These are phyloP conservation scores for Sarocladiaceae sp. DNA, from an alignment of 2,329 filamentous ascomycete genomes.

Conservation along the genomic window DNA sequence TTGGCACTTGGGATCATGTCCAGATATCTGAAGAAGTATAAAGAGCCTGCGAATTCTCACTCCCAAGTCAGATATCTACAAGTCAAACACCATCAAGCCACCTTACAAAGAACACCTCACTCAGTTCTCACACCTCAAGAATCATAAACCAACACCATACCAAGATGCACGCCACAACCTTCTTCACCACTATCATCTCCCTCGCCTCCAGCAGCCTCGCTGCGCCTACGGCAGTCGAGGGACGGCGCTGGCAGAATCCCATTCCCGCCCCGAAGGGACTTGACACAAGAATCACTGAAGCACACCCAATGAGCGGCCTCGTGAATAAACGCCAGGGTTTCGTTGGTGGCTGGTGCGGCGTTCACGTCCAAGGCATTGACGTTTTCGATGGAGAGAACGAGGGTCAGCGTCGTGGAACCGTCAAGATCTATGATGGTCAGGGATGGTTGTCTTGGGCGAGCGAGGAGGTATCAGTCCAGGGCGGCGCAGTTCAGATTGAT, in stretches of 20 bases:
- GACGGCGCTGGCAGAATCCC: neutral
- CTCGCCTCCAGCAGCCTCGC: neutral
- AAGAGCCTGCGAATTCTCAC: too few relatives aligned
- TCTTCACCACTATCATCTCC: neutral
- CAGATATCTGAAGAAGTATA: too few relatives aligned
- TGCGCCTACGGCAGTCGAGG: neutral
- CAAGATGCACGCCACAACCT: neutral
- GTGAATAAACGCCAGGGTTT: neutral
- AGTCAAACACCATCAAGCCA: too few relatives aligned
- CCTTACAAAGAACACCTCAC: too few relatives aligned
- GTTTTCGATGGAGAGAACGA: neutral
- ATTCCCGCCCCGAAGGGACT: neutral
- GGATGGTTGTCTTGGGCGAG: neutral
- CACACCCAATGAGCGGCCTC: neutral
- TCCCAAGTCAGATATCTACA: too few relatives aligned
- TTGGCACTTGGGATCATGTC: too few relatives aligned
- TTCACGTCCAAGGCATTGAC: neutral
- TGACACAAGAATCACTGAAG: neutral
- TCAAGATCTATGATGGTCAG: neutral
- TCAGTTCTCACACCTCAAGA: too few relatives aligned
- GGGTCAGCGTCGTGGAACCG: neutral
- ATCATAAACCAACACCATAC: too few relatives aligned
- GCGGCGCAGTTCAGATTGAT: neutral
- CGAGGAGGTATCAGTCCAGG: neutral
- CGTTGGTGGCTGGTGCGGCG: neutral